phyloP scores from a whole-genome alignment of 106 monocot genomes.

The Allium cepa region DNA sequence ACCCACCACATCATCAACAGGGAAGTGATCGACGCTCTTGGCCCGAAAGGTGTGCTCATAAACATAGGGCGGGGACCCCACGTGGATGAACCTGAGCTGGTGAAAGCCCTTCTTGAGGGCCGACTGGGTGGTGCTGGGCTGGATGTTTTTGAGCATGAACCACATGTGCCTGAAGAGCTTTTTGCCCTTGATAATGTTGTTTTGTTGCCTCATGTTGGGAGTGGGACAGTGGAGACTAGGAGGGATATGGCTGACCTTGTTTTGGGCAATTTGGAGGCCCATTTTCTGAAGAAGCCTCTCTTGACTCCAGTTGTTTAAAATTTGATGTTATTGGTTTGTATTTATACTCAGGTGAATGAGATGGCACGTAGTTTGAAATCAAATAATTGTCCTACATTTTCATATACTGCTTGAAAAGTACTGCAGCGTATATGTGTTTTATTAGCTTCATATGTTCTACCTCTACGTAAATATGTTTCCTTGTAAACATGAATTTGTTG shows the following conservation, averaged over 20 bases:
- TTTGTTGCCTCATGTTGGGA: constrained; percentile 64
- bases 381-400: too few relatives aligned
- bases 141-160: constrained; percentile 66
- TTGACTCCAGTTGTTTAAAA: constrained; percentile 41
- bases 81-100: constrained; percentile 64
- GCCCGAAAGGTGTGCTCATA: constrained; percentile 45
- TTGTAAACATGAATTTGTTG: too few relatives aligned
- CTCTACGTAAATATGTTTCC: too few relatives aligned
- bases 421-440: too few relatives aligned
- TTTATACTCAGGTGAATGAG: too few relatives aligned
- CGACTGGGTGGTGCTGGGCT: constrained; percentile 65
- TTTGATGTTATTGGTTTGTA: background rate
- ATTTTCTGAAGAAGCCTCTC: constrained; percentile 43
- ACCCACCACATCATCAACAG: constrained; percentile 49
- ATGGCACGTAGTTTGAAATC: too few relatives aligned
- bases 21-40: constrained; percentile 46
- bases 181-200: constrained; percentile 59
- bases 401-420: too few relatives aligned
- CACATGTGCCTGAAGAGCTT: constrained; percentile 41
- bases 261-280: constrained; percentile 60
- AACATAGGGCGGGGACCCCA: constrained; percentile 56
- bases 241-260: constrained; percentile 66
- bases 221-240: constrained; percentile 39
- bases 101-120: constrained; percentile 43
- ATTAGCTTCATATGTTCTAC: too few relatives aligned